Evolutionary conservation across 345 rosid species (phyloP).

Genomic region (Eucalyptus marginata): DNA sequence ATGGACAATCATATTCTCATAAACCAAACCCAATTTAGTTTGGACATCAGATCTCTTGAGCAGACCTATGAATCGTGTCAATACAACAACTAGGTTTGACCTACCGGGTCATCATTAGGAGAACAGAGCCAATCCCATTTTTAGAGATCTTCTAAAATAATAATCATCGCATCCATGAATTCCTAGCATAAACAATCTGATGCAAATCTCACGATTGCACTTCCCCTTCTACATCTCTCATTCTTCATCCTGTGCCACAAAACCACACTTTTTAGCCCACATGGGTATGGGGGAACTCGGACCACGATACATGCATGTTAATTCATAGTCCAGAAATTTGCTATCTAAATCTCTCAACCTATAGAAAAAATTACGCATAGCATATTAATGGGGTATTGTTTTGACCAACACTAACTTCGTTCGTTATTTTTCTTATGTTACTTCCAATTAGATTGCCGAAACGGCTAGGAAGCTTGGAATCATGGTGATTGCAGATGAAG

Average conservation of each 20-base stretch:
- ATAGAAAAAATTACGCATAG: background rate
- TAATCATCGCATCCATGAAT: background rate
- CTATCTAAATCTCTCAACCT: background rate
- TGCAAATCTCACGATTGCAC: background rate
- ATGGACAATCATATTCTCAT: background rate
- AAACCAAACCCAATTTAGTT: background rate
- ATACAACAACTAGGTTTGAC: background rate
- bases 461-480: conserved; percentile 50
- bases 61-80: background rate
- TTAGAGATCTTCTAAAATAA: background rate
- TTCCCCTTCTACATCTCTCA: background rate
- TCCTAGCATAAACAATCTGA: background rate
- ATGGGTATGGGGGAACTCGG: background rate
- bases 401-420: background rate
- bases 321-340: background rate
- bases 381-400: background rate
- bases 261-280: background rate
- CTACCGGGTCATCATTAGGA: background rate
- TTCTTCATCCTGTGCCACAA: background rate
- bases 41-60: background rate
- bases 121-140: background rate
- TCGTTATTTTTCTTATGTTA: background rate
- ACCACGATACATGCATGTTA: background rate
- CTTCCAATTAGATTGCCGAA: conserved; percentile 28
- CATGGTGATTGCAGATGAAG: conserved; percentile 64